Percentiles rank a stretch among this genome's conserved stretches.
Evolutionary conservation across 1,284 basidiomycete genomes (phyloP).

Genomic region (Athelia psychrophila): DNA sequence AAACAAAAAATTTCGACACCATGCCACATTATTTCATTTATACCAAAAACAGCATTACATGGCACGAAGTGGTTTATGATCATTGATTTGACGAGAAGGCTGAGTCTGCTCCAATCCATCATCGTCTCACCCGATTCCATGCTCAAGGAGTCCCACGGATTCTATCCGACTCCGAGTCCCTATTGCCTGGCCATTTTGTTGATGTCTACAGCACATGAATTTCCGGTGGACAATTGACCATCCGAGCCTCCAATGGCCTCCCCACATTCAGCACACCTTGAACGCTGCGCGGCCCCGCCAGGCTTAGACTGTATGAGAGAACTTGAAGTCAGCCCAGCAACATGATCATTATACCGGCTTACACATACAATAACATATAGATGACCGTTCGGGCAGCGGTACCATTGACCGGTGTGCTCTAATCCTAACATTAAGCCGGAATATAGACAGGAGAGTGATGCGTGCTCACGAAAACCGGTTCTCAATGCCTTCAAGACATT

Average conservation of each 20-base stretch:
- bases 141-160: too few species aligned
- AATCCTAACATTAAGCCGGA: not conserved
- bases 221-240: conserved; percentile 11
- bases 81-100: too few species aligned
- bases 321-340: not conserved
- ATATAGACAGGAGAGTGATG: not conserved
- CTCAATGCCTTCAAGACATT: conserved; percentile 43
- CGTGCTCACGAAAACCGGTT: conserved; percentile 35
- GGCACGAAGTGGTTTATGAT: too few species aligned
- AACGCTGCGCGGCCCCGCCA: conserved; percentile 15
- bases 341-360: conserved; percentile 16
- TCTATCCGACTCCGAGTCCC: too few species aligned
- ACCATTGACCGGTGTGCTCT: conserved; percentile 50
- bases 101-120: too few species aligned
- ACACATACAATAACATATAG: conserved; percentile 43
- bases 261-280: conserved; percentile 18
- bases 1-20: too few species aligned
- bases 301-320: conserved; percentile 7
- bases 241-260: conserved; percentile 12
- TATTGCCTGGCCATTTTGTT: conserved; percentile 10
- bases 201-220: conserved; percentile 11
- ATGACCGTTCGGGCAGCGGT: conserved; percentile 53
- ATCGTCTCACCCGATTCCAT: too few species aligned
- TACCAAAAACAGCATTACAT: too few species aligned
- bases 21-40: too few species aligned